Evolutionary conservation across 108 stramenopile genomes (phyloP).

Genomic region (Pseudonitzschia multiseries): DNA sequence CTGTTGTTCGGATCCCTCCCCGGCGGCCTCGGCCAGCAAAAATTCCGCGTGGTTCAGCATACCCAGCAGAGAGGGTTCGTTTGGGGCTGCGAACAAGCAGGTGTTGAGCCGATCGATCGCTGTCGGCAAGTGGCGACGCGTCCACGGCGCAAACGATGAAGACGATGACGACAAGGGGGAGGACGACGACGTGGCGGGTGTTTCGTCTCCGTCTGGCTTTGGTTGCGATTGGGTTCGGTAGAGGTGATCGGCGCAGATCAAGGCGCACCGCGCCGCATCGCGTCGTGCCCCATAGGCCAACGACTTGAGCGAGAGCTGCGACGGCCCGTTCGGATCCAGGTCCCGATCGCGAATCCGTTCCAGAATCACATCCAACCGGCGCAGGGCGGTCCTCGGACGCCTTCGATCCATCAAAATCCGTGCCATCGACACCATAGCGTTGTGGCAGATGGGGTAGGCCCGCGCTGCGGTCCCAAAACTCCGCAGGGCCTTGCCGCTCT

Average conservation of each 20-base stretch:
- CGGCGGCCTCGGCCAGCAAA: background rate
- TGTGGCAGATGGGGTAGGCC: slow-evolving; percentile 8
- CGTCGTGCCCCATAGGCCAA: background rate
- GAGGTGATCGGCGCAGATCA: slow-evolving; percentile 5
- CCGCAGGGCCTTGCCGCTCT: background rate
- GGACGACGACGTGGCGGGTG: background rate
- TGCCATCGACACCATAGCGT: slow-evolving; percentile 2
- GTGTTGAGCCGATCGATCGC: slow-evolving; percentile 3
- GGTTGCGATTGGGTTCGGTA: background rate
- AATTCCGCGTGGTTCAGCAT: slow-evolving; percentile 10
- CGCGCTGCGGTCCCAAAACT: background rate
- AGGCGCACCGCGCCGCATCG: slow-evolving; percentile 8
- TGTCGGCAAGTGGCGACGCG: background rate
- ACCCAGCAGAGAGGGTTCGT: background rate
- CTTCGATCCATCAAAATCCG: background rate
- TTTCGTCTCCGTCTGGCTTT: background rate
- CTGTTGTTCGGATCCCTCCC: background rate
- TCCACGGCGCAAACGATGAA: background rate
- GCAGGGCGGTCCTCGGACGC: slow-evolving; percentile 3
- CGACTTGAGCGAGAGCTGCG: slow-evolving; percentile 4
- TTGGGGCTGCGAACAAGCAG: background rate
- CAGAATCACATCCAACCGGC: background rate
- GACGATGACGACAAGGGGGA: background rate
- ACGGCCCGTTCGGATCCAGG: background rate
- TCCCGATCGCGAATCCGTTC: background rate